Base-by-base conservation (phyloP, 331 rosid genomes). In the Saraca asoca region DNA sequence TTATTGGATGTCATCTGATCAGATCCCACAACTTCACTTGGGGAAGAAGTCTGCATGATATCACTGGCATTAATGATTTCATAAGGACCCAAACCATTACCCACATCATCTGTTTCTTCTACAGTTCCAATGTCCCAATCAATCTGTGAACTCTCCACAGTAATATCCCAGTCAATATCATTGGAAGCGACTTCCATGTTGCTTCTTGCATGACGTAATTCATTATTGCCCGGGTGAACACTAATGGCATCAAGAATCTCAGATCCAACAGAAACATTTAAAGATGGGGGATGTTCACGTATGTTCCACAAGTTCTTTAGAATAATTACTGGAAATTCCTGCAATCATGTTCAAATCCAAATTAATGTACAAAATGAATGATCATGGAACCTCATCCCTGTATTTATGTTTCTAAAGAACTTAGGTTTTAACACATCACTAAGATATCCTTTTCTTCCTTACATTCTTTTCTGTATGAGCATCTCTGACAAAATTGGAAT, bases 91-190 rank as follows among this genome's bases (percentile, higher is more conserved):
- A 91, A 80, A 65, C 95, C 96, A 78, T 85, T 87, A 57, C 88
- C 84, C 50, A 76, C 56, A 53, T 92, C 98, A 16, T 83, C 93
- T 1, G 84, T 82, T 79, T 89, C 96, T 77, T 92, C 98, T 48
- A 82, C 62, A 0, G 79, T 81, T 66, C 95, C 96, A 65, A 89
- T 85, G 75, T 89, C 91, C 98, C 96, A 92, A 77, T 89, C 95
- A 62, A 92, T 89, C 79, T 87, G 95, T 71, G 95, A 63, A 83
- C 78, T 78, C 15, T 89, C 95, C 70, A 89, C 81, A 6, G 96
- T 85, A 77, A 92, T 82, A 78, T 87, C 95, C 98, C 98, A 92
- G 80, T 92, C 98, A 68, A 92, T 89, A 68, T 80, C 88, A 51
- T 81, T 79, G 18, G 71, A 81, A 70, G 73, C 76, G 59, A 71